A percentile compares a stretch with the other conserved stretches of the same genome.
phyloP scores from a whole-genome alignment of 331 rosid genomes.

The Malus hybrid region DNA sequence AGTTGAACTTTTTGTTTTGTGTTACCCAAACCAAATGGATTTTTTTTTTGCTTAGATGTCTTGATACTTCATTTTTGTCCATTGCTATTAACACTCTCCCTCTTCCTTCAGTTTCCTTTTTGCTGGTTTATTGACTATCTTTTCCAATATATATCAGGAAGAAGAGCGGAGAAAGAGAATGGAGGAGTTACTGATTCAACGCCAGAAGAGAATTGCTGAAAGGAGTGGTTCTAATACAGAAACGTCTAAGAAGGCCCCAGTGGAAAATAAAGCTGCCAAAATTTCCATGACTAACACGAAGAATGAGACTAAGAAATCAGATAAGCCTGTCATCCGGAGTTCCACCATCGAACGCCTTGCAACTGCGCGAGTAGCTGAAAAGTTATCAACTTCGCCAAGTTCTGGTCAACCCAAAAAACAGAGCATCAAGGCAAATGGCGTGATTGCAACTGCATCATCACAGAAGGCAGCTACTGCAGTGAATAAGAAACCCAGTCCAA shows the following conservation, averaged over 20 bases:
- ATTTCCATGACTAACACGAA: constrained; percentile 20
- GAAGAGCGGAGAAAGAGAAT: constrained; percentile 71
- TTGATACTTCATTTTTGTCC: background rate
- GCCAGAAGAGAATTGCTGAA: constrained; percentile 93
- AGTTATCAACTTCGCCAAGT: constrained; percentile 33
- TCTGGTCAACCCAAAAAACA: constrained; percentile 46
- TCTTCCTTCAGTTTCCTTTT: background rate
- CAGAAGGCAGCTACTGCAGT: constrained; percentile 28
- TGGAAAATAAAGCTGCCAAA: constrained; percentile 25
- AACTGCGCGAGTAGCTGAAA: constrained; percentile 44
- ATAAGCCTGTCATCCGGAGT: constrained; percentile 55
- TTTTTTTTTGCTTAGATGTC: background rate
- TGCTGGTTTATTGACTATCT: background rate
- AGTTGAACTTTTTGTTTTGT: background rate
- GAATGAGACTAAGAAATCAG: constrained; percentile 47
- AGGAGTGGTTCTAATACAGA: constrained; percentile 38
- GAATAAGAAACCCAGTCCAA: constrained; percentile 45
- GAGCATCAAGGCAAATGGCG: constrained; percentile 32
- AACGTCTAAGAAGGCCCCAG: constrained; percentile 34
- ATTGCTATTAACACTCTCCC: background rate
- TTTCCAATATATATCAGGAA: constrained; percentile 42
- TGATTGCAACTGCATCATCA: constrained; percentile 11
- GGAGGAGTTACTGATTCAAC: constrained; percentile 56
- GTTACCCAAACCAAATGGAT: background rate
- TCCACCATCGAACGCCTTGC: constrained; percentile 88